Base-by-base conservation (phyloP, 73 alveolate species). In the Paramecium sonneborni region DNA sequence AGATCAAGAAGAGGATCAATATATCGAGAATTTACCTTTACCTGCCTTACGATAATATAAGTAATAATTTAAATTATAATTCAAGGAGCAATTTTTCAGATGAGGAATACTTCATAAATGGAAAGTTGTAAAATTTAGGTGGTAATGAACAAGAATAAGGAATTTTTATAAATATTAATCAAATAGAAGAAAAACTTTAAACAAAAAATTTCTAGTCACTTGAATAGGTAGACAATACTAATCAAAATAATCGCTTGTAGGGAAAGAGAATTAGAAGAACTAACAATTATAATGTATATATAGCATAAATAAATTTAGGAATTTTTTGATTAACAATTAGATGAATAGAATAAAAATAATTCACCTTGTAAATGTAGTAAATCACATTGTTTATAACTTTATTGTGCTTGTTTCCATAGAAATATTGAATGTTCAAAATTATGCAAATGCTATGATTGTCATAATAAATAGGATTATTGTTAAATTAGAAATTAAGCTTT, bases 361-460 rank as follows among this genome's bases (percentile, higher is more conserved):
- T 26, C 39, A 26, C 84, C 84, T 12, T 62, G 86, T 18, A 72
- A 72, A 35, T 72, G 86, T 5, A 72, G 58, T 72, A 72, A 72
- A 72, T 28, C 58, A 20, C 35, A 38, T 15, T 72, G 86, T 15
- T 38, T 72, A 35, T 12, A 35, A 38, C 57, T 72, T 2, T 72
- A 72, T 37, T 72, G 86, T 18, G 11, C 55, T 9, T 72, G 86
- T 38, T 72, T 72, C 57, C 86, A 72, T 38, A 14, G 86, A 15
- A 72, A 72, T 72, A 0, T 15, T 21, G 38, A 72, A 35, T 72
- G 86, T 18, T 28, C 58, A 12, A 15, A 32, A 5, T 9, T 35
- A 7, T 72, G 86, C 23, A 34, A 72, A 72, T 72, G 86, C 14
- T 2, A 72, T 32, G 34, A 72, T 34, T 72, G 86, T 11, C 57